Conservation (phyloP, 495 filamentous ascomycete genomes). For the Chaetomium tenue region DNA sequence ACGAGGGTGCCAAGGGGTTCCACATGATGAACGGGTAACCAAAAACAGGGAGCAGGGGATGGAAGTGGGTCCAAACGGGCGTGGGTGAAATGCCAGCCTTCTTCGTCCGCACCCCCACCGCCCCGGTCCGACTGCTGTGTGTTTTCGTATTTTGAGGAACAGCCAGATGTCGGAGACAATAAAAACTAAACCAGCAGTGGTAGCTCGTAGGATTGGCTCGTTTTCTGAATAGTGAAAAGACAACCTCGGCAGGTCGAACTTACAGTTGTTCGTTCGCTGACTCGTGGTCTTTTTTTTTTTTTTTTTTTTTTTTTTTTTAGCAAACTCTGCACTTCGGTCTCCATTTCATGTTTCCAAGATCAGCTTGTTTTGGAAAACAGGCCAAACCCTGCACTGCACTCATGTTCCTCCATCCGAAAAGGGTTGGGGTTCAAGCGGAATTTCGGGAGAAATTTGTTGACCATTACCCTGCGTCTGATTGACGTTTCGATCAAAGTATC, state of each 20-base stretch:
- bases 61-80: slow-evolving; percentile 11
- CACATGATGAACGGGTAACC: slow-evolving; percentile 15
- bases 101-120: neutral
- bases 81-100: slow-evolving; percentile 7
- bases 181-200: neutral
- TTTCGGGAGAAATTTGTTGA: neutral
- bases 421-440: slow-evolving; percentile 7
- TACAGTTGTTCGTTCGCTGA: neutral
- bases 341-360: neutral
- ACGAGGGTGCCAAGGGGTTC: slow-evolving; percentile 1
- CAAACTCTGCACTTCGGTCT: neutral
- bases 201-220: neutral
- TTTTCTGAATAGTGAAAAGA: neutral
- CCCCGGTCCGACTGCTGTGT: neutral
- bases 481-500: slow-evolving; percentile 9
- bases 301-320: neutral
- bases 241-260: neutral
- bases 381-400: neutral
- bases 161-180: neutral
- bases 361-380: neutral
- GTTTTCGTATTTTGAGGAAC: slow-evolving; percentile 15
- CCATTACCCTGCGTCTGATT: slow-evolving; percentile 9
- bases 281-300: neutral
- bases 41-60: slow-evolving; percentile 14
- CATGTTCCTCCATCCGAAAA: neutral